Evolutionary conservation across 1,139 yeast species (phyloP), one percentile per base, ranked within the genome.

Genomic region (Kodamaea arcana): DNA sequence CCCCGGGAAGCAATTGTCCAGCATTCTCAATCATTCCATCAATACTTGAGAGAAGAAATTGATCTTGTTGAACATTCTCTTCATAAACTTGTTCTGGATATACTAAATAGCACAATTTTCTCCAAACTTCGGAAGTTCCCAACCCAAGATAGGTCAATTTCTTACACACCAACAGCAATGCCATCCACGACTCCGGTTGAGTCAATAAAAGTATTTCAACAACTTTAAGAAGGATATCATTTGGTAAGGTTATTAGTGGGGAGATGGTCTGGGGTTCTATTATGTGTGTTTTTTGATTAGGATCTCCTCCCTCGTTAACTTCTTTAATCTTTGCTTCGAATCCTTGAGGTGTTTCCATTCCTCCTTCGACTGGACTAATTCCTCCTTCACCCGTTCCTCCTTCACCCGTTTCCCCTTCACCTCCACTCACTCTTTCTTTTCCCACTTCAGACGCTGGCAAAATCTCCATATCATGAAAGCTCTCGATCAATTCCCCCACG

Each of bases 121-220:
- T 65, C 83, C 87, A 86, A 1, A 79, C 61, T 3, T 64, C 56
- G 11, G 72, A 63, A 21, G 73, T 65, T 11, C 68, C 65, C 42
- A 83, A 75, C 7, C 86, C 88, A n/a, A 83, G 48, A 38, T 64
- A 70, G 8, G 87, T 78, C 36, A 82, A 57, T 46, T 68, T 70
- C 41, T 72, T 70, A 56, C 95, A 86, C 0, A 82, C 69, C 34
- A 75, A 60, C 3, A 88, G 69, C 34, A 82, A 63, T 34, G 69
- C 65, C 27, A 84, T 73, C 83, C 94, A 86, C 3, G 85, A 65
- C 31, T 80, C 80, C 1, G 88, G 78, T 29, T 74, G 72, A 6
- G 45, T 47, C 4, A 64, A 43, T 2, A 83, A 62, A n/a, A 85
- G 58, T 1, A 69, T 52, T 32, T 74, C 72, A 33, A 84, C 59